A percentile compares a stretch with the other conserved stretches of the same genome.
Conservation (phyloP, 2,329 filamentous ascomycete genomes). For the Dothidotthia symphoricarpi region DNA sequence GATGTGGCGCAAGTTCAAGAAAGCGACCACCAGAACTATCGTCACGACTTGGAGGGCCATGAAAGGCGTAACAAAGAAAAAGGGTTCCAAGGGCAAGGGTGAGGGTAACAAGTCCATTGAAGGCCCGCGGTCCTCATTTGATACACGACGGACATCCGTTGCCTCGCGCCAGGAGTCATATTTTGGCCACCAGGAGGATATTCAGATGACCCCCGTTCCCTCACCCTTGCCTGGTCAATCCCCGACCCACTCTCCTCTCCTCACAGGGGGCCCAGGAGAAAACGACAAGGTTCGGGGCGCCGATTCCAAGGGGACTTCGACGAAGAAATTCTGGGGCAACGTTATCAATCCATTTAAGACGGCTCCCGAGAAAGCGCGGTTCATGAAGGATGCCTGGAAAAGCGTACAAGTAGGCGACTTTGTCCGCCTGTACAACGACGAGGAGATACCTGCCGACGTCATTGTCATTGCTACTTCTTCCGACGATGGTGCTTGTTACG, state of each 20-base stretch:
- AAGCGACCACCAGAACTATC: constrained; percentile 68
- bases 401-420: constrained; percentile 94
- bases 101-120: constrained; percentile 51
- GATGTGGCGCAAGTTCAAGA: constrained; percentile 85
- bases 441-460: constrained; percentile 90
- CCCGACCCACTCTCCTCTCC: constrained; percentile 26
- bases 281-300: constrained; percentile 27
- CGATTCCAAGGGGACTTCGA: constrained; percentile 24
- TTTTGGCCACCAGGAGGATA: constrained; percentile 60
- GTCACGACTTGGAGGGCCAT: constrained; percentile 55
- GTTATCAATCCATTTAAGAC: constrained; percentile 71
- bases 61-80: constrained; percentile 44
- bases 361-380: constrained; percentile 69
- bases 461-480: constrained; percentile 92
- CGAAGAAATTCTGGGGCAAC: constrained; percentile 60
- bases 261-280: constrained; percentile 29
- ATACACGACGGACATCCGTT: constrained; percentile 60
- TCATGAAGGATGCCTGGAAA: constrained; percentile 95
- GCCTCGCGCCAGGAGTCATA: constrained; percentile 54
- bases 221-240: constrained; percentile 65
- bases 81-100: constrained; percentile 38
- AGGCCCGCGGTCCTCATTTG: constrained; percentile 65
- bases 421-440: constrained; percentile 92
- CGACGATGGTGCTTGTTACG: constrained; percentile 89
- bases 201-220: constrained; percentile 93